phyloP scores from a whole-genome alignment of 306 rosid species.

The Sophora flavescens region DNA sequence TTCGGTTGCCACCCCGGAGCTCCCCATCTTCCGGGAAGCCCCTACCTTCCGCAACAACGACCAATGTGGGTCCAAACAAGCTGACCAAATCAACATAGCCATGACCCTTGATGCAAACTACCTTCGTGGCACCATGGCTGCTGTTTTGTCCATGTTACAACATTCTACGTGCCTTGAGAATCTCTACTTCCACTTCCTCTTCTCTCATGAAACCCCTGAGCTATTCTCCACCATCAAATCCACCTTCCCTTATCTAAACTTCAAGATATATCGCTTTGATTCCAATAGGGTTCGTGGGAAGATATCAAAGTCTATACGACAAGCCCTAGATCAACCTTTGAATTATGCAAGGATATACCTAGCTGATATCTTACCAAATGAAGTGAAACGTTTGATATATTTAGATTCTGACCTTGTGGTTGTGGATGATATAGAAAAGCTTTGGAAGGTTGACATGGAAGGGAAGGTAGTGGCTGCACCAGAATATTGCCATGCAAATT shows the following conservation, averaged over 20 bases:
- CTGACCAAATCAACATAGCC: conserved; percentile 44
- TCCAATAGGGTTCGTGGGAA: conserved; percentile 39
- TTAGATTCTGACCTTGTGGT: conserved; percentile 56
- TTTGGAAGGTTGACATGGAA: conserved; percentile 54
- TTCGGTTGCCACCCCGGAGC: conserved; percentile 15
- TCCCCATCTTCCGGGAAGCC: conserved; percentile 52
- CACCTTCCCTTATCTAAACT: conserved; percentile 55
- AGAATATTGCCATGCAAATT: conserved; percentile 55
- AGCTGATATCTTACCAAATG: conserved; percentile 46
- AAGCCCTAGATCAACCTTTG: conserved; percentile 57
- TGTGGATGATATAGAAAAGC: conserved; percentile 57
- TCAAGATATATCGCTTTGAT: conserved; percentile 49
- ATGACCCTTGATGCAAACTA: conserved; percentile 63
- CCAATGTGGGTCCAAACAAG: conserved; percentile 19
- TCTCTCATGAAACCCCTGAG: conserved; percentile 21
- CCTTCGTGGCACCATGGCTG: conserved; percentile 60
- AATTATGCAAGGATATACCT: conserved; percentile 57
- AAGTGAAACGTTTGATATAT: conserved; percentile 50
- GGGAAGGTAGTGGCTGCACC: conserved; percentile 59
- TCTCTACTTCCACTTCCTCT: conserved; percentile 51
- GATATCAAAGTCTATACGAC: conserved; percentile 58
- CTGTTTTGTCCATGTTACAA: conserved; percentile 49
- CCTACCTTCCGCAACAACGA: conserved; percentile 48
- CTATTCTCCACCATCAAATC: conserved; percentile 43
- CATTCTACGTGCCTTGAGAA: conserved; percentile 58